A percentile compares a stretch with the other conserved stretches of the same genome.
phyloP scores from a whole-genome alignment of 1,284 basidiomycete genomes.

The Microbotryum saponariae region DNA sequence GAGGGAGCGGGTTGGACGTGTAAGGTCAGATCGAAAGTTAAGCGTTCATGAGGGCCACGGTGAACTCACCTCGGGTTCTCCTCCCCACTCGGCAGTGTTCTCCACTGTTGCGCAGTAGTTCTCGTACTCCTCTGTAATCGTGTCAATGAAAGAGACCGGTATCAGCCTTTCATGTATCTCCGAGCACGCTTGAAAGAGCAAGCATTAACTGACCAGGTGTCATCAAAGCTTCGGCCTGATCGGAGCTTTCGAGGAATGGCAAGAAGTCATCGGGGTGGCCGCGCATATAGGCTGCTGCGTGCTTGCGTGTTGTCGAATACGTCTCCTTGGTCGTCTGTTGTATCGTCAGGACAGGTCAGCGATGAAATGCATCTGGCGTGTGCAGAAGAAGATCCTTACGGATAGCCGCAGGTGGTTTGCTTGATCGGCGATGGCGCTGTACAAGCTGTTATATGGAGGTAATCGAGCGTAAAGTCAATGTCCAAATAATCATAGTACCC shows the following conservation, averaged over 20 bases:
- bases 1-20: neutral
- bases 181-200: neutral
- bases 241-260: constrained; percentile 78
- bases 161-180: constrained; percentile 9
- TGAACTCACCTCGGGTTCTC: constrained; percentile 71
- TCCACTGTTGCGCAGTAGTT: constrained; percentile 73
- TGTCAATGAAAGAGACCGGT: neutral
- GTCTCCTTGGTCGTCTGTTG: constrained; percentile 39
- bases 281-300: constrained; percentile 75
- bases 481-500: neutral
- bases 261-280: constrained; percentile 82
- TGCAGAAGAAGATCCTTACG: neutral
- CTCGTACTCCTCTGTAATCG: constrained; percentile 51
- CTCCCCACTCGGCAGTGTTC: constrained; percentile 86
- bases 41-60: constrained; percentile 22
- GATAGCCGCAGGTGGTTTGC: constrained; percentile 22
- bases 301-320: constrained; percentile 49
- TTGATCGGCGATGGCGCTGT: constrained; percentile 35
- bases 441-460: constrained; percentile 23
- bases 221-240: constrained; percentile 70
- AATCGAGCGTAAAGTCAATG: neutral
- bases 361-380: neutral
- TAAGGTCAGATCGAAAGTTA: neutral
- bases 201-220: constrained; percentile 39
- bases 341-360: neutral